Conservation (phyloP, 2,329 filamentous ascomycete species). For the Monascus ruber region DNA sequence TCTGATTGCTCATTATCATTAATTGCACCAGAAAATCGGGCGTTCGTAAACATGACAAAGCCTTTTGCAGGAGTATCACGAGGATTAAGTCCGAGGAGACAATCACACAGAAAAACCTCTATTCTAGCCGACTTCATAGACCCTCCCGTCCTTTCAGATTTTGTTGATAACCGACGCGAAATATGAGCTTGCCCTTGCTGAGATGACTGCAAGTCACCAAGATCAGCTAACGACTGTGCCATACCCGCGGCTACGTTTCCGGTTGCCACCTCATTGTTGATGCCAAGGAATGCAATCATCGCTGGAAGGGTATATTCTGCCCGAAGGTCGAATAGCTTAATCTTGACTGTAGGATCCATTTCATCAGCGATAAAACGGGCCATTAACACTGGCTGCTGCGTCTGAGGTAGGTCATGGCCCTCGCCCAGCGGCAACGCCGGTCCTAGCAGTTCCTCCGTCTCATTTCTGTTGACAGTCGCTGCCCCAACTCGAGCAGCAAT, state of each 20-base stretch:
- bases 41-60: slow-evolving; percentile 66
- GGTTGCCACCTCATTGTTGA: slow-evolving; percentile 54
- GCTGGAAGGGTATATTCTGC: slow-evolving; percentile 84
- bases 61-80: slow-evolving; percentile 63
- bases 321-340: slow-evolving; percentile 73
- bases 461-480: slow-evolving; percentile 53
- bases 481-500: slow-evolving; percentile 63
- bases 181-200: slow-evolving; percentile 7
- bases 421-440: slow-evolving; percentile 38
- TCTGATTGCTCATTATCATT: slow-evolving; percentile 55
- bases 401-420: slow-evolving; percentile 6
- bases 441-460: slow-evolving; percentile 59
- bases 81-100: slow-evolving; percentile 74
- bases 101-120: slow-evolving; percentile 62
- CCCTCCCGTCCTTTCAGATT: slow-evolving; percentile 8
- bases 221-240: slow-evolving; percentile 65
- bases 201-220: slow-evolving; percentile 47
- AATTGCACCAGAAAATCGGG: slow-evolving; percentile 57
- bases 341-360: slow-evolving; percentile 78
- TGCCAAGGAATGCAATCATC: slow-evolving; percentile 64
- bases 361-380: slow-evolving; percentile 85
- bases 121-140: slow-evolving; percentile 42
- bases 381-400: slow-evolving; percentile 58
- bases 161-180: slow-evolving; percentile 6
- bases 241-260: slow-evolving; percentile 67